Conservation (phyloP, 495 filamentous ascomycete genomes). For the Hypoxylon rickii region DNA sequence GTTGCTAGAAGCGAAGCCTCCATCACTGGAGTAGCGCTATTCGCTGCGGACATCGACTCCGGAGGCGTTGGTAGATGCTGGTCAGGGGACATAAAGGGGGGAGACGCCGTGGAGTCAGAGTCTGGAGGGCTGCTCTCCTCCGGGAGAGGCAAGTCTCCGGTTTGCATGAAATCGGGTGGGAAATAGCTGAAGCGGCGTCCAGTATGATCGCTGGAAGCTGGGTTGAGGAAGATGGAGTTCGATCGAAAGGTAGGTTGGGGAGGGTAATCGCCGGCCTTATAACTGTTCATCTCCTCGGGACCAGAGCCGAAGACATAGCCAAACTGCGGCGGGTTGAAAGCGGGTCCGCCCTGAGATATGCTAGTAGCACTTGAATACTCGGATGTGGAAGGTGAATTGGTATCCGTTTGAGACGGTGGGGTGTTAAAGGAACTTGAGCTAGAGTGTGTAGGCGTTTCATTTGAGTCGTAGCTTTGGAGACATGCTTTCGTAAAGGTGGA, state of each 20-base stretch:
- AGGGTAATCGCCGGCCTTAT: conserved; percentile 44
- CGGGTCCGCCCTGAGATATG: conserved; percentile 29
- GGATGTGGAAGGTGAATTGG: conserved; percentile 49
- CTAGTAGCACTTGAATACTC: conserved; percentile 34
- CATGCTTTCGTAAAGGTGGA: conserved; percentile 77
- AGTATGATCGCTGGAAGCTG: conserved; percentile 47
- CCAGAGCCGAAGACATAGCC: conserved; percentile 55
- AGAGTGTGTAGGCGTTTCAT: conserved; percentile 54
- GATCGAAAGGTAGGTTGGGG: conserved; percentile 54
- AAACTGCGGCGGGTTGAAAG: conserved; percentile 53
- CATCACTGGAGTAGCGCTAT: conserved; percentile 24
- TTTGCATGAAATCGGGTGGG: conserved; percentile 52
- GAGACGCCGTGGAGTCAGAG: conserved; percentile 33
- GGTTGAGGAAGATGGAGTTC: conserved; percentile 59
- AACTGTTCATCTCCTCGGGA: conserved; percentile 46
- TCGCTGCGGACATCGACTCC: conserved; percentile 25
- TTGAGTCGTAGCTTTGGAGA: conserved; percentile 75
- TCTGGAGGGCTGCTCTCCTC: conserved; percentile 36
- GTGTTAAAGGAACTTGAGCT: conserved; percentile 67
- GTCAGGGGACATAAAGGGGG: conserved; percentile 32
- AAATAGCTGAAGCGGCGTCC: conserved; percentile 60
- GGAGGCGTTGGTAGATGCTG: conserved; percentile 31
- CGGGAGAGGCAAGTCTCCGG: conserved; percentile 28
- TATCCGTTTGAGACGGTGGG: conserved; percentile 55
- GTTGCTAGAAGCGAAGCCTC: conserved; percentile 29